Evolutionary conservation across 2,329 filamentous ascomycete species (phyloP), one percentile per base, ranked within the genome.

Genomic region (Pyrenophora tritici-repentis): DNA sequence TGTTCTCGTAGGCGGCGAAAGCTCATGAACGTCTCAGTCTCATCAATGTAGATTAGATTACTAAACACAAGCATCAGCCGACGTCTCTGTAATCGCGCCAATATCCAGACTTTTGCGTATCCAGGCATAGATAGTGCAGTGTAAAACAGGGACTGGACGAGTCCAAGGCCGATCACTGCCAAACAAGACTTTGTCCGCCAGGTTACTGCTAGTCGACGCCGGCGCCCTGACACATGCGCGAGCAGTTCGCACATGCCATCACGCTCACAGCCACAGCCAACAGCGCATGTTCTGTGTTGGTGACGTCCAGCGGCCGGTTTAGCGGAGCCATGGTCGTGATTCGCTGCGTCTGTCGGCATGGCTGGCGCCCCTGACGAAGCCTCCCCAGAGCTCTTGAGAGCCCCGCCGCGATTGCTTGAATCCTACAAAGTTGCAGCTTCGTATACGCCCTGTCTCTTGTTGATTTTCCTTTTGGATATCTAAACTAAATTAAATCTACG

Each of bases 1-100:
- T 13, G 71, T 97, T 66, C 76, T 97, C 42, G 88, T 97, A 8
- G 86, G 67, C 42, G 73, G 73, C 26, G 9, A 29, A 10, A 12
- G 26, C 13, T 29, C 26, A 29, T 29, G 9, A 29, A 4, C 26
- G 10, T 29, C 26, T 29, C 10, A 26, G 36, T 29, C 26, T 29
- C 10, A 26, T 26, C 14, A 44, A 37, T 36, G 42, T 44, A 37
- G 20, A 37, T 18, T 20, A 44, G 13, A n/a, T 29, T 2, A 29
- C 26, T 3, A 29, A 29, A 29, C 10, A 12, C 4, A 2, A 24
- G 22, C 22, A 24, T 24, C 6, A 24, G 22, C 3, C 8, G 6
- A 9, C 22, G 6, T 7, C 4, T 9, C 5, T 24, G 22, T 24
- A 29, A 29, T 10, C 10, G 26, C 26, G 3, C 26, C 26, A 10